Evolutionary conservation across 495 filamentous ascomycete species (phyloP).

Genomic region (Talaromyces wortmannii): DNA sequence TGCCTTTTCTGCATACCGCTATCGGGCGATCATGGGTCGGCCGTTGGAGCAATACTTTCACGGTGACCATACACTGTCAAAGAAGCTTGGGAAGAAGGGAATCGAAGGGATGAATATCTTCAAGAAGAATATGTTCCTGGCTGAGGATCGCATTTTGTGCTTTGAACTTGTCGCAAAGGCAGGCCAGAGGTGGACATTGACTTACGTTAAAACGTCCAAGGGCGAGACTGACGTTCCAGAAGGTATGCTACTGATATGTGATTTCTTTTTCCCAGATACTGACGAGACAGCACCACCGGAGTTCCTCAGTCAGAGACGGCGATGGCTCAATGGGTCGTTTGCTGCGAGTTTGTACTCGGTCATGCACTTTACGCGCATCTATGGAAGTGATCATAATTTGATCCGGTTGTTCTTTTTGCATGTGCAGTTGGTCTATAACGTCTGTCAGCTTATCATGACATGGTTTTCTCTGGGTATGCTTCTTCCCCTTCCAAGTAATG

Average conservation of each 20-base stretch:
- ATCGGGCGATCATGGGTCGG: conserved; percentile 95
- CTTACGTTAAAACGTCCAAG: conserved; percentile 97
- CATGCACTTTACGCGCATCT: conserved; percentile 99
- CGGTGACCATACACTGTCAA: conserved; percentile 95
- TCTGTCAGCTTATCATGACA: conserved; percentile 79
- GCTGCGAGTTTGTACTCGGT: conserved; percentile 94
- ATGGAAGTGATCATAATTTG: conserved; percentile 94
- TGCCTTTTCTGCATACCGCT: conserved; percentile 97
- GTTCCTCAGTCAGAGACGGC: conserved; percentile 94
- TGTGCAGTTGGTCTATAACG: conserved; percentile 92
- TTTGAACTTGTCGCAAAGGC: conserved; percentile 98
- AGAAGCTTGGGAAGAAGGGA: conserved; percentile 92
- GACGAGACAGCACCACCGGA: conserved; percentile 76
- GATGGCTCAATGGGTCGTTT: conserved; percentile 98
- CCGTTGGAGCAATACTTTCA: conserved; percentile 98
- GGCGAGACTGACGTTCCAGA: conserved; percentile 98
- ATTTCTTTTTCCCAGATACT: too few relatives aligned
- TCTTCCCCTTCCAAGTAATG: conserved; percentile 12
- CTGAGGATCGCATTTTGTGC: conserved; percentile 98
- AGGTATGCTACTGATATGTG: too few relatives aligned
- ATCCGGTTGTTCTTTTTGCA: conserved; percentile 98
- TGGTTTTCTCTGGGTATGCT: conserved; percentile 88
- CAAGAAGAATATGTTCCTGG: conserved; percentile 99
- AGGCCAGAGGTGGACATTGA: conserved; percentile 96
- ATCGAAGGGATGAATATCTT: conserved; percentile 99